Conservation (phyloP, 78 protist genomes). For the Dictyostelium purpureum region DNA sequence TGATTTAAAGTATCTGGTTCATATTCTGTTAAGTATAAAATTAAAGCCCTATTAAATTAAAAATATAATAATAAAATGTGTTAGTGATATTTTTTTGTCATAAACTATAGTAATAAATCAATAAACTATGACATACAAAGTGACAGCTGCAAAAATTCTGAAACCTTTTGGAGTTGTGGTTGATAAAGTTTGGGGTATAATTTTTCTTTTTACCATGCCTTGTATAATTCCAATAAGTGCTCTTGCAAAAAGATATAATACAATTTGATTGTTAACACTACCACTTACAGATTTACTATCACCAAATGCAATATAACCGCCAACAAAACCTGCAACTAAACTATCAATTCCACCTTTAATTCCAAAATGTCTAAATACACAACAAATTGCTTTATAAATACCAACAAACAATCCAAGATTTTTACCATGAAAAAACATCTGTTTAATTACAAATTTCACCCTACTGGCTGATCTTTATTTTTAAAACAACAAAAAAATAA, state of each 20-base stretch:
- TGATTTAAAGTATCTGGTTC: constrained; percentile 72
- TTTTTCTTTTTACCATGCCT: constrained; percentile 39
- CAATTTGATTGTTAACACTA: constrained; percentile 82
- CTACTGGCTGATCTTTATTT: constrained; percentile 8
- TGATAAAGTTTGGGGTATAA: constrained; percentile 42
- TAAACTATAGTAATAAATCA: not conserved
- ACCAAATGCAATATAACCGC: constrained; percentile 84
- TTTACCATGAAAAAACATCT: constrained; percentile 82
- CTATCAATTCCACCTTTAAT: constrained; percentile 75
- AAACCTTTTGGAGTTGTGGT: constrained; percentile 80
- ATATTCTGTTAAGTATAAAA: constrained; percentile 85
- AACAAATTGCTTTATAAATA: constrained; percentile 71
- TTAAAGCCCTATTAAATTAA: constrained; percentile 49
- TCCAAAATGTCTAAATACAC: constrained; percentile 67
- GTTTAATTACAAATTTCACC: constrained; percentile 76
- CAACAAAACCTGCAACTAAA: constrained; percentile 80
- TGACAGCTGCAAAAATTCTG: constrained; percentile 79
- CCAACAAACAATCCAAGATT: constrained; percentile 80
- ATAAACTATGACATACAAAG: constrained; percentile 64
- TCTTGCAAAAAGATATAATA: constrained; percentile 74
- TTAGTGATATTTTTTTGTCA: not conserved
- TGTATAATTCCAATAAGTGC: constrained; percentile 63
- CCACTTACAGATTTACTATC: constrained; percentile 58
- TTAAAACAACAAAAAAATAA: too few species aligned
- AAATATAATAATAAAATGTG: not conserved